Conservation (phyloP, 2,329 filamentous ascomycete genomes). For the Apiospora saccharicola region DNA sequence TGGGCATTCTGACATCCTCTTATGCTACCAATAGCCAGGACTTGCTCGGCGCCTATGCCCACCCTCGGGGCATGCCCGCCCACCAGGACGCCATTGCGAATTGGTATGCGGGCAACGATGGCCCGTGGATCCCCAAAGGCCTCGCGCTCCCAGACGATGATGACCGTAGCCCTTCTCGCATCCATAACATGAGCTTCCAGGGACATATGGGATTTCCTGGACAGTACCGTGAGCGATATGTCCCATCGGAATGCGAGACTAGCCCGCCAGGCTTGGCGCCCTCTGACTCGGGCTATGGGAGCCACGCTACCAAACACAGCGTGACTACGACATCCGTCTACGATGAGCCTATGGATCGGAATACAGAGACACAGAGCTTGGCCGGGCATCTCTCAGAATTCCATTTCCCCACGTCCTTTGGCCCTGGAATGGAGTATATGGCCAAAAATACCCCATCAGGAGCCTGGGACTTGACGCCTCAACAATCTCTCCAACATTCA, state of each 20-base stretch:
- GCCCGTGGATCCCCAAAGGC: conserved; percentile 52
- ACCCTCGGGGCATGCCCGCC: conserved; percentile 2
- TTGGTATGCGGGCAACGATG: conserved; percentile 50
- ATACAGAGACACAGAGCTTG: conserved; percentile 48
- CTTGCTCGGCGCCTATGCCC: conserved; percentile 18
- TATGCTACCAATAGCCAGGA: conserved; percentile 21
- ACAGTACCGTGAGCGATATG: conserved; percentile 42
- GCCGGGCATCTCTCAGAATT: conserved; percentile 44
- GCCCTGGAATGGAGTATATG: neutral
- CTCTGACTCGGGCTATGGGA: conserved; percentile 58
- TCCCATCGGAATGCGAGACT: conserved; percentile 51
- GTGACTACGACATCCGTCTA: conserved; percentile 52
- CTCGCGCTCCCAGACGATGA: conserved; percentile 42
- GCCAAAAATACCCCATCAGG: neutral
- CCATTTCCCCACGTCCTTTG: conserved; percentile 28
- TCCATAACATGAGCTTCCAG: conserved; percentile 34
- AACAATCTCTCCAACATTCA: neutral
- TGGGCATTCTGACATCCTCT: conserved; percentile 23
- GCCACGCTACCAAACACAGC: conserved; percentile 50
- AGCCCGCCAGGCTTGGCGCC: conserved; percentile 40
- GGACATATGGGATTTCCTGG: conserved; percentile 38
- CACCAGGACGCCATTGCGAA: conserved; percentile 37
- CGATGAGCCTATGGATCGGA: conserved; percentile 49
- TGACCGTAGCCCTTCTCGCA: conserved; percentile 36
- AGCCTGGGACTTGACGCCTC: neutral